Conservation (phyloP, 2,329 filamentous ascomycete species). For the Onygena corvina region DNA sequence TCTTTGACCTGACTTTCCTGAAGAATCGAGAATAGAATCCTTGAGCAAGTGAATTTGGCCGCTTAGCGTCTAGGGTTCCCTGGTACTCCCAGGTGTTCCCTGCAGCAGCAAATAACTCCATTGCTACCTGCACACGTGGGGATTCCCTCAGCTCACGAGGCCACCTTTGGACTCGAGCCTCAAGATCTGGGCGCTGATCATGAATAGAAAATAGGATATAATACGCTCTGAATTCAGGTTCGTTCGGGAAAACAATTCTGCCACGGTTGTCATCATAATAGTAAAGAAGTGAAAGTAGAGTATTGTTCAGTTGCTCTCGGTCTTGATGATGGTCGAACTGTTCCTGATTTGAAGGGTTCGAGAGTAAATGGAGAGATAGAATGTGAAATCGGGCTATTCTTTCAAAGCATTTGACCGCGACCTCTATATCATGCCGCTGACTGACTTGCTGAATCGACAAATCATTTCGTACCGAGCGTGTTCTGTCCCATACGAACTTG, state of each 20-base stretch:
- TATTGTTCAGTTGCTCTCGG: constrained; percentile 52
- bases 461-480: constrained; percentile 52
- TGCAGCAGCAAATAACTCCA: constrained; percentile 46
- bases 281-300: constrained; percentile 48
- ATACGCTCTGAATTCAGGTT: constrained; percentile 54
- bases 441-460: constrained; percentile 51
- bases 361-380: constrained; percentile 48
- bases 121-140: constrained; percentile 43
- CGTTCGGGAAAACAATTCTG: constrained; percentile 42
- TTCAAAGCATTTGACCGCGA: constrained; percentile 50
- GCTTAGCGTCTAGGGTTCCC: constrained; percentile 39
- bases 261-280: constrained; percentile 47
- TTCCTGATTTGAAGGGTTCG: constrained; percentile 39
- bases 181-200: constrained; percentile 42
- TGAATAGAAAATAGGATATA: constrained; percentile 47
- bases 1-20: constrained; percentile 42
- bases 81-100: constrained; percentile 42
- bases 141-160: constrained; percentile 40
- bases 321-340: constrained; percentile 49
- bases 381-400: constrained; percentile 54
- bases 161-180: constrained; percentile 47
- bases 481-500: constrained; percentile 55
- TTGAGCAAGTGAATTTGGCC: constrained; percentile 43
- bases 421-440: constrained; percentile 43
- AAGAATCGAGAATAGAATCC: constrained; percentile 50